A percentile compares a stretch with the other conserved stretches of the same genome.
Evolutionary conservation across 73 alveolate species (phyloP).

Genomic region (Durusdinium trenchii): DNA sequence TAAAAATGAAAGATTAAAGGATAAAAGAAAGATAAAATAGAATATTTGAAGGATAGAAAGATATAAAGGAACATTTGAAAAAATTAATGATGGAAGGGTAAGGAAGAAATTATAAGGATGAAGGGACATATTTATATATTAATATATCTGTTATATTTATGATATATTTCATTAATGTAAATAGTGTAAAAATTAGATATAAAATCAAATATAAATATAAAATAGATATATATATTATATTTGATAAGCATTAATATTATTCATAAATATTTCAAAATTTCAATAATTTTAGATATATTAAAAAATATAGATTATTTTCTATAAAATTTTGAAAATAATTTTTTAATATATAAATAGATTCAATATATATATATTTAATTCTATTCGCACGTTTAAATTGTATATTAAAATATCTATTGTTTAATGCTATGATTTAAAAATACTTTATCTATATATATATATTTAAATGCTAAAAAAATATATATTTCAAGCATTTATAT

Average conservation of each 20-base stretch:
- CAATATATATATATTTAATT: neutral
- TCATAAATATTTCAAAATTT: neutral
- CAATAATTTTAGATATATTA: too few species aligned
- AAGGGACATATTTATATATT: neutral
- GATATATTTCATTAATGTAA: neutral
- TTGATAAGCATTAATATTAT: too few species aligned
- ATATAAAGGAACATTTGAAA: too few species aligned
- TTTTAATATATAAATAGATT: neutral
- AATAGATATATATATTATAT: too few species aligned
- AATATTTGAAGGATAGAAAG: neutral
- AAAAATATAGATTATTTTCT: too few species aligned
- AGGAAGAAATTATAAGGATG: too few species aligned
- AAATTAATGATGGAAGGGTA: neutral
- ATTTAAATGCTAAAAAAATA: neutral
- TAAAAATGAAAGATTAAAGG: neutral
- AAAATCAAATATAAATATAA: neutral
- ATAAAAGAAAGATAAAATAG: neutral
- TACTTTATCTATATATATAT: neutral
- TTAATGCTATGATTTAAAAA: neutral
- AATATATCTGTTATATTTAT: neutral
- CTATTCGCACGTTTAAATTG: neutral
- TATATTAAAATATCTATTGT: neutral
- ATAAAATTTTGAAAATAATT: neutral
- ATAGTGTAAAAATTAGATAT: too few species aligned
- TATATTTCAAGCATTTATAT: neutral